These are phyloP conservation scores for Penicillium desertorum DNA, from an alignment of 495 filamentous ascomycete genomes.

Conservation along the genomic window DNA sequence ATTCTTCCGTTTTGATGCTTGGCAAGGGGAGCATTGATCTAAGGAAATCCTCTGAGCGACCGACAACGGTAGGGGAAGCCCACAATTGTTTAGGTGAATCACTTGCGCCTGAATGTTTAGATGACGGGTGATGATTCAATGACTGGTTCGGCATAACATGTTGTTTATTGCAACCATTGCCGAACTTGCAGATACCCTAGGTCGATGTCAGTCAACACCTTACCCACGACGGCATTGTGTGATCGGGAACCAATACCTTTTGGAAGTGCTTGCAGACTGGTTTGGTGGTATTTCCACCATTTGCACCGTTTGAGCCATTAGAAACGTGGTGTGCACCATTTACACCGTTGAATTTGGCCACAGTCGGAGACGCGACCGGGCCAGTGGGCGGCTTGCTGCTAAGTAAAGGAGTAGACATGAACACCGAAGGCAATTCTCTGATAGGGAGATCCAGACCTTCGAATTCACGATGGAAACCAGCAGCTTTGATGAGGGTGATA, in stretches of 20 bases:
- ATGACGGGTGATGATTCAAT: slow-evolving; percentile 26
- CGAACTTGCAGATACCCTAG: slow-evolving; percentile 44
- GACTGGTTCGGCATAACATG: slow-evolving; percentile 30
- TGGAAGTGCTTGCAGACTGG: slow-evolving; percentile 41
- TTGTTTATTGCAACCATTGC: slow-evolving; percentile 40
- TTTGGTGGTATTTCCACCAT: slow-evolving; percentile 15
- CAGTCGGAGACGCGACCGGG: slow-evolving; percentile 12
- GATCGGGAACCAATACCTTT: slow-evolving; percentile 27
- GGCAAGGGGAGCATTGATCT: slow-evolving; percentile 25
- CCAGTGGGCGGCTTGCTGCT: slow-evolving; percentile 19
- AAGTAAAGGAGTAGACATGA: slow-evolving; percentile 37
- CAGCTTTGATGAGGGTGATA: slow-evolving; percentile 54
- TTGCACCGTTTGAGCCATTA: slow-evolving; percentile 1
- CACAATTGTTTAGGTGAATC: slow-evolving; percentile 18
- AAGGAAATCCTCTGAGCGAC: slow-evolving; percentile 31
- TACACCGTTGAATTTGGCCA: slow-evolving; percentile 14
- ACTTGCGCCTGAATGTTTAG: slow-evolving; percentile 7
- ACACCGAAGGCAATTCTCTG: slow-evolving; percentile 45
- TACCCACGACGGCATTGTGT: slow-evolving; percentile 1
- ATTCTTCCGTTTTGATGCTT: slow-evolving; percentile 28
- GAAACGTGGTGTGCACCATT: slow-evolving; percentile 1
- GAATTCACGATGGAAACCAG: slow-evolving; percentile 40
- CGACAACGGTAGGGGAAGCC: slow-evolving; percentile 17
- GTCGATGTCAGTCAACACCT: background rate
- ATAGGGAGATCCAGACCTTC: slow-evolving; percentile 39